Base-by-base conservation (phyloP, 257 asterid genomes). In the Solanum corneliomulleri region DNA sequence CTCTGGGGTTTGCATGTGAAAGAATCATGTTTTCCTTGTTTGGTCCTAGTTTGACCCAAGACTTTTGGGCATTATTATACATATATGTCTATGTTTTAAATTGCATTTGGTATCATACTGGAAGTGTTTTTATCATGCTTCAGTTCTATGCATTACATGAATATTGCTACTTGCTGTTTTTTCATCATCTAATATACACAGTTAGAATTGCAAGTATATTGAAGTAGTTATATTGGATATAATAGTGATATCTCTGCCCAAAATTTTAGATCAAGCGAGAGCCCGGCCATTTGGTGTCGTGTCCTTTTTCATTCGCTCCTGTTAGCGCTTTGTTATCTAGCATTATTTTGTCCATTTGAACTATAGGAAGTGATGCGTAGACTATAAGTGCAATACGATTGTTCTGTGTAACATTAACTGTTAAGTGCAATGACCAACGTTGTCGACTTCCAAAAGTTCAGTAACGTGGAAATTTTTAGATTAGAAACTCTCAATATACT, bases 1-100 rank as follows among this genome's bases (percentile, higher is more conserved):
- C 39, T 89, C 88, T 92, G 45, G 45, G 68, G 21, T 49, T 42
- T 31, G 85, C 70, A 49, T 31, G 64, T 29, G 33, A 77, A 44
- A 77, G 11, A 89, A 92, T 83, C 88, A 41, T 76, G 88, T 89
- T 76, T 83, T 29, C n/a, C 45, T 35, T 44, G 42, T 56, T 78
- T 85, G 41, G 74, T 87, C 47, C 76, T 81, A 81, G 42, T 81
- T 47, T 49, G 69, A 80, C 69, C 45, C 69, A 29, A 49, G 45
- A 49, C 69, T 81, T 29, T 31, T 31, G 85, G 85, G 66, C 25
- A 80, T 11, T 80, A 77, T 25, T 77, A 77, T 25, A 77, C 58
- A n/a, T 75, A n/a, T 75, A 3, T 77, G 62, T 77, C 25, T 77
- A 44, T 44, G 66, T 78, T 47, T 49, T 23, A 13, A 86, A 74